Conservation (phyloP, 1,284 basidiomycete species). For the Ceratobasidium sp. region DNA sequence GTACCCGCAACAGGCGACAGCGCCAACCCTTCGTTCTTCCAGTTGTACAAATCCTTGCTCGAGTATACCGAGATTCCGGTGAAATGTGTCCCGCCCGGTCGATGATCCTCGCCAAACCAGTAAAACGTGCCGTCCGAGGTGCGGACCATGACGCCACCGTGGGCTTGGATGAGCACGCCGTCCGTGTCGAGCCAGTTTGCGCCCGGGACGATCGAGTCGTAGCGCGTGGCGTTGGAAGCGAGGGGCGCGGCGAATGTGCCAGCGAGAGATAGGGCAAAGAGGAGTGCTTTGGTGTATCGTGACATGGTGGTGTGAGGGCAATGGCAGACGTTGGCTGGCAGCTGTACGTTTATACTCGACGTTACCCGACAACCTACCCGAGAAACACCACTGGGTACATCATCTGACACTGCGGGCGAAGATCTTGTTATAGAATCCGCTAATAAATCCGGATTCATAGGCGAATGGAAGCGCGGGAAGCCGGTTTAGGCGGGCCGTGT, state of each 20-base stretch:
- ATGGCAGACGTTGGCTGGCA: not conserved
- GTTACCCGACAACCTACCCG: constrained; percentile 1
- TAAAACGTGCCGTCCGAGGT: constrained; percentile 48
- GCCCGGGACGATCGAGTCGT: constrained; percentile 49
- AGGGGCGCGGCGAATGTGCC: not conserved
- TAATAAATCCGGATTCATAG: not conserved
- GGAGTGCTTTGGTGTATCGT: not conserved
- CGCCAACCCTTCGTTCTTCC: constrained; percentile 49
- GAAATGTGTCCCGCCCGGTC: constrained; percentile 37
- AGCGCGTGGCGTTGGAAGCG: constrained; percentile 34
- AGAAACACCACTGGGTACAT: constrained; percentile 7
- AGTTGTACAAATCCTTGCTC: constrained; percentile 49
- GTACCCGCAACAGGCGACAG: constrained; percentile 38
- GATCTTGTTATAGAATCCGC: not conserved
- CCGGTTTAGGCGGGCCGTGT: constrained; percentile 43
- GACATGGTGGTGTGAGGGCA: not conserved
- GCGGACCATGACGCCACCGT: constrained; percentile 49
- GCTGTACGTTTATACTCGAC: constrained; percentile 4
- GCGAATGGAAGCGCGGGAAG: constrained; percentile 36
- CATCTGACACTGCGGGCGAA: constrained; percentile 18
- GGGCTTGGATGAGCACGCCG: constrained; percentile 49
- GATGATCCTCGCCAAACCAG: constrained; percentile 49
- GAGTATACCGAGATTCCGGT: constrained; percentile 49
- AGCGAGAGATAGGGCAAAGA: constrained; percentile 1
- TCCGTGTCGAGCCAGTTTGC: constrained; percentile 50